Conservation (phyloP, 1,139 yeast genomes). For the Sugiyamaella paludigena region DNA sequence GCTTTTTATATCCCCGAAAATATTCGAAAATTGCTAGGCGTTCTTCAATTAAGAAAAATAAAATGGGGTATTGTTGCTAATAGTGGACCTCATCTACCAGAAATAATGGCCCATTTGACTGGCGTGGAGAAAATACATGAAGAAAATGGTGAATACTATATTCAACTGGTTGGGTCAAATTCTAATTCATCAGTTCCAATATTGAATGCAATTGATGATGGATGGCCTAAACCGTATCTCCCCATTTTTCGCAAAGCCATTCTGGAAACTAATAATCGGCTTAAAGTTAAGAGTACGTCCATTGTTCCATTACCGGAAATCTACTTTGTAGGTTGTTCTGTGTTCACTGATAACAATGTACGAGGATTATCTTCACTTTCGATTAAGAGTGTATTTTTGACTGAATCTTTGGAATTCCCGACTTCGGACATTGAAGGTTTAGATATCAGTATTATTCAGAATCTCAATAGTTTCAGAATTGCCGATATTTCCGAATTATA, state of each 20-base stretch:
- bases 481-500: slow-evolving; percentile 17
- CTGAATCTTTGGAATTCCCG: slow-evolving; percentile 18
- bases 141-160: slow-evolving; percentile 1
- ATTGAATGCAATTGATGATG: slow-evolving; percentile 26
- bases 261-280: slow-evolving; percentile 1
- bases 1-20: slow-evolving; percentile 23
- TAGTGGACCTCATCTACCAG: slow-evolving; percentile 25
- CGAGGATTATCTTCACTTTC: slow-evolving; percentile 11
- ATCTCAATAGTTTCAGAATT: slow-evolving; percentile 15
- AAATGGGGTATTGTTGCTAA: slow-evolving; percentile 36
- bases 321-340: slow-evolving; percentile 23
- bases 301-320: slow-evolving; percentile 12
- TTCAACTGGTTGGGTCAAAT: background rate
- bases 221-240: slow-evolving; percentile 24
- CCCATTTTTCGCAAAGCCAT: slow-evolving; percentile 17
- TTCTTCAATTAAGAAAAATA: slow-evolving; percentile 20
- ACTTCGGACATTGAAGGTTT: slow-evolving; percentile 21
- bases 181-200: slow-evolving; percentile 11
- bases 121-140: slow-evolving; percentile 7
- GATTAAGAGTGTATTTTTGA: slow-evolving; percentile 20
- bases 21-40: slow-evolving; percentile 18
- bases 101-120: slow-evolving; percentile 14
- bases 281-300: background rate
- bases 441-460: background rate
- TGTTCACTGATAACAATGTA: slow-evolving; percentile 17